Conservation (phyloP, 2,329 filamentous ascomycete species). For the Hirsutella rhossiliensis region DNA sequence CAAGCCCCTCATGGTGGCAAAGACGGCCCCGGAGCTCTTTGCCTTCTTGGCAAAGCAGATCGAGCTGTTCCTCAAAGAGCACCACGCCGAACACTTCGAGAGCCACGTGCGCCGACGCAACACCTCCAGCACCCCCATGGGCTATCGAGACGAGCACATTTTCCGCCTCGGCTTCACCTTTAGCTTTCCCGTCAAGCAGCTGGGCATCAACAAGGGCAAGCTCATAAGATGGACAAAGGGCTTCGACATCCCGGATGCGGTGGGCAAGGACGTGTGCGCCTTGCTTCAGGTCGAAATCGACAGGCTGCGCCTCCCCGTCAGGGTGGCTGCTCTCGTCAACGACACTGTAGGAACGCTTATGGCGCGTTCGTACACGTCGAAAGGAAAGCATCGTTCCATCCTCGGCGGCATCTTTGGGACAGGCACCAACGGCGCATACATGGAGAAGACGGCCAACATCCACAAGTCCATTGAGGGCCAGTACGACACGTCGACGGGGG, state of each 20-base stretch:
- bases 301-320: slow-evolving; percentile 72
- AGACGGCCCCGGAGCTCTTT: slow-evolving; percentile 79
- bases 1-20: slow-evolving; percentile 77
- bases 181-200: slow-evolving; percentile 89
- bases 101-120: slow-evolving; percentile 53
- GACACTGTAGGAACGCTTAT: slow-evolving; percentile 96
- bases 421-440: slow-evolving; percentile 92
- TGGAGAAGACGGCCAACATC: slow-evolving; percentile 80
- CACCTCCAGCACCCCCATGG: slow-evolving; percentile 44
- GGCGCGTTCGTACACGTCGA: slow-evolving; percentile 91
- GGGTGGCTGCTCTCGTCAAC: slow-evolving; percentile 92
- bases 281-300: slow-evolving; percentile 86
- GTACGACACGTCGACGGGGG: slow-evolving; percentile 69
- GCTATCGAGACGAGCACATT: slow-evolving; percentile 59
- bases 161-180: slow-evolving; percentile 98
- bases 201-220: slow-evolving; percentile 88
- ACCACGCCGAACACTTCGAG: slow-evolving; percentile 81
- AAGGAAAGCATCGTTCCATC: slow-evolving; percentile 73
- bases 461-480: slow-evolving; percentile 62
- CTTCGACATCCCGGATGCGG: slow-evolving; percentile 88
- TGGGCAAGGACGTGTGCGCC: slow-evolving; percentile 90
- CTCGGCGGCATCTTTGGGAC: slow-evolving; percentile 97
- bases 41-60: slow-evolving; percentile 88
- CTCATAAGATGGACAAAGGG: slow-evolving; percentile 98
- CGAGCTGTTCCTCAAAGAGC: slow-evolving; percentile 71